Percentiles rank a stretch among this genome's conserved stretches.
Conservation (phyloP, 495 filamentous ascomycete genomes). For the Penicillium macrosclerotiorum region DNA sequence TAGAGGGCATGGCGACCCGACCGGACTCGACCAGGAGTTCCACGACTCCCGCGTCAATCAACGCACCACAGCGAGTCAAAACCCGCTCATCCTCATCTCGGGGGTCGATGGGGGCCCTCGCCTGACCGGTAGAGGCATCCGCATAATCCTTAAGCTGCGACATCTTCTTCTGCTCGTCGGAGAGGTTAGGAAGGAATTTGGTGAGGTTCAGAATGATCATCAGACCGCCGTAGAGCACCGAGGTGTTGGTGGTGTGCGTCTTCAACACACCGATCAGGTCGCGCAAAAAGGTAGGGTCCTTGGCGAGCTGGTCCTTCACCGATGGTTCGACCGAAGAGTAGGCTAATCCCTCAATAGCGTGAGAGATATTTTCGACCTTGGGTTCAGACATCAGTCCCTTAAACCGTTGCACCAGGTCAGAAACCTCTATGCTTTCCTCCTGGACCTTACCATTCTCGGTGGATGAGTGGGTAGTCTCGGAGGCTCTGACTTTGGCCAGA, state of each 20-base stretch:
- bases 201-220: slow-evolving; percentile 83
- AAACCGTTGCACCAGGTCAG: slow-evolving; percentile 75
- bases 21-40: slow-evolving; percentile 68
- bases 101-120: slow-evolving; percentile 55
- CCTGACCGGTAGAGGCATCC: slow-evolving; percentile 64
- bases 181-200: slow-evolving; percentile 69
- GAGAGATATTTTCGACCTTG: slow-evolving; percentile 54
- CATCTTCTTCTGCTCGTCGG: slow-evolving; percentile 91
- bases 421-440: slow-evolving; percentile 54
- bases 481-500: slow-evolving; percentile 66
- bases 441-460: slow-evolving; percentile 39
- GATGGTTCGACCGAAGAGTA: slow-evolving; percentile 80
- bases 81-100: slow-evolving; percentile 74
- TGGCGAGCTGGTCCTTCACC: slow-evolving; percentile 75
- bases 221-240: slow-evolving; percentile 78
- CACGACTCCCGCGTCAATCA: slow-evolving; percentile 75
- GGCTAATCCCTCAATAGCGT: slow-evolving; percentile 88
- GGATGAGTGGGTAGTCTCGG: slow-evolving; percentile 39
- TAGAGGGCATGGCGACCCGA: slow-evolving; percentile 63
- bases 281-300: slow-evolving; percentile 62
- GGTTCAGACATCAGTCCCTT: slow-evolving; percentile 68
- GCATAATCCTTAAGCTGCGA: slow-evolving; percentile 89
- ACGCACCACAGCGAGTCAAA: slow-evolving; percentile 66
- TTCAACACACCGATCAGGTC: slow-evolving; percentile 63
- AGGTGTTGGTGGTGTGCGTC: slow-evolving; percentile 58